Base-by-base conservation (phyloP, 805 yeast species). In the Yamadazyma endophytica region DNA sequence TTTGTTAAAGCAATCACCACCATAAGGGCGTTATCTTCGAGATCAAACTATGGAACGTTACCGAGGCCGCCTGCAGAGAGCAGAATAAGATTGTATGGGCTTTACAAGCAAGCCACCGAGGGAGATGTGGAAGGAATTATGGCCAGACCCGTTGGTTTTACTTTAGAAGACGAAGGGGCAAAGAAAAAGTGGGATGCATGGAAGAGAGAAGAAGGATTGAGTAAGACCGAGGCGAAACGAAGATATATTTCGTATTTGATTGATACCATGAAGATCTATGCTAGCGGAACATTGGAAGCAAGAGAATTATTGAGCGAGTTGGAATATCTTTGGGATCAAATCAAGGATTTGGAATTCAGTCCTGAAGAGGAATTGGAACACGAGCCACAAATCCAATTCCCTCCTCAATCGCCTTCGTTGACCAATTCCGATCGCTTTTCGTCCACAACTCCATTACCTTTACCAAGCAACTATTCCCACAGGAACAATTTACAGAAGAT, bases 51-150 rank as follows among this genome's bases (percentile, higher is more conserved):
- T 38, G 79, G 79, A 11, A 62, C 80, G 7, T 58, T 83, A 17
- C 87, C 89, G 1, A 68, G 89, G 17, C 95, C 95, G 0, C 88
- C 92, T 0, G 71, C 83, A 2, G 81, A 78, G 32, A 73, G 66
- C 37, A 56, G 95, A 20, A 76, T 81, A 36, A 69, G 68, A 41
- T 65, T 86, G 4, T 86, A 86, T 52, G 95, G 95, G 0, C 67
- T 86, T 30, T 86, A 85, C 58, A 87, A 86, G 47, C 96, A 86
- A 51, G 89, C 95, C 2, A 86, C 94, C 4, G 90, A 84, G 55
- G 96, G 96, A 6, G 77, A 86, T 52, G 87, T 83, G 6, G 73
- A 70, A 28, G 80, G 80, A 2, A 65, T 81, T 24, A 71, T 82
- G 76, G 70, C 72, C 2, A 60, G 87, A 28, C 90, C 90, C 0